phyloP scores from a whole-genome alignment of 805 yeast species.

The Candida saitoana region DNA sequence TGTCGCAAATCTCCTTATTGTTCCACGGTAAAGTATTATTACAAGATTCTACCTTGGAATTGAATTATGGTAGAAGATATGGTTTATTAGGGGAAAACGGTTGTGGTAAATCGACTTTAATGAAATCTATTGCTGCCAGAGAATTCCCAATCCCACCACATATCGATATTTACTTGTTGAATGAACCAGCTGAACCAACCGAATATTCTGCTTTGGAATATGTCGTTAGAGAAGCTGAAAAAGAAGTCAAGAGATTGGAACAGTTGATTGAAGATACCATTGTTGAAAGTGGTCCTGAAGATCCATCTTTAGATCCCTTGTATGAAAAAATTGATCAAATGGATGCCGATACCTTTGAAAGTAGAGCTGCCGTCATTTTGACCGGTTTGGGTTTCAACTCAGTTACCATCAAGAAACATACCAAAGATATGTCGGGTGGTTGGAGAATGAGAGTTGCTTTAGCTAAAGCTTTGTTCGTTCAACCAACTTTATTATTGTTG shows the following conservation, averaged over 20 bases:
- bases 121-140: conserved; percentile 90
- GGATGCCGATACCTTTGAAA: conserved; percentile 95
- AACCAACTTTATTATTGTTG: conserved; percentile 88
- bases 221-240: conserved; percentile 95
- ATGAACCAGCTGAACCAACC: conserved; percentile 96
- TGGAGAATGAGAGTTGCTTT: conserved; percentile 99
- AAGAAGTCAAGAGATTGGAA: conserved; percentile 86
- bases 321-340: conserved; percentile 93
- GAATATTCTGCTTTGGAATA: conserved; percentile 91
- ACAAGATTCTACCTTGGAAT: conserved; percentile 87
- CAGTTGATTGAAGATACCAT: conserved; percentile 85
- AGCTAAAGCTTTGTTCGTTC: conserved; percentile 95
- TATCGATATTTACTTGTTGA: conserved; percentile 87
- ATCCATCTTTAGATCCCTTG: conserved; percentile 75
- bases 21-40: conserved; percentile 97
- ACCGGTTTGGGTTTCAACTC: conserved; percentile 96
- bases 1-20: conserved; percentile 82
- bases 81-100: conserved; percentile 98
- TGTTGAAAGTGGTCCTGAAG: conserved; percentile 91
- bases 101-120: conserved; percentile 95
- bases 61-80: conserved; percentile 95
- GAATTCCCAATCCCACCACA: conserved; percentile 93
- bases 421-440: conserved; percentile 99
- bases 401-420: conserved; percentile 82
- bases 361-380: conserved; percentile 91